Base-by-base conservation (phyloP, 306 rosid genomes). In the Cucurbita ficifolia region DNA sequence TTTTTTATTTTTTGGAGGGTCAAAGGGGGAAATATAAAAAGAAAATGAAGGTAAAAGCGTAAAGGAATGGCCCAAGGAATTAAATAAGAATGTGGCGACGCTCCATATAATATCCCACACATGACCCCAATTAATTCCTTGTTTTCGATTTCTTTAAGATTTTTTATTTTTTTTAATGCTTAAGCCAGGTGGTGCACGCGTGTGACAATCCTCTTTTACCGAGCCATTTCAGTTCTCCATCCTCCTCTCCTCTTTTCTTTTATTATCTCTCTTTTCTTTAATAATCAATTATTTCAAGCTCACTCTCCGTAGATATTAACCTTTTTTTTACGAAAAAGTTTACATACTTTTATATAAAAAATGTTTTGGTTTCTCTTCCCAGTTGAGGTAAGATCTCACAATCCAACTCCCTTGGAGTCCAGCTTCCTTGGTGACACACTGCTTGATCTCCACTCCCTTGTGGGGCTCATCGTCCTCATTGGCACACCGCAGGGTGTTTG, bases 81-180 rank as follows among this genome's bases (percentile, higher is more conserved):
- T 68, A 19, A 22, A 68, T 12, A 45, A 43, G 10, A 43, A 67
- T 43, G 3, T 45, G n/a, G 38, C 12, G 52, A 67, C 45, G 12
- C 39, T 45, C 55, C 19, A 22, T 45, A 67, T 45, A 45, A 51
- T 67, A 67, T 67, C 40, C 40, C 73, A 67, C 73, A 68, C 55
- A 68, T 68, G 73, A 11, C 51, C 49, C 73, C 73, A 22, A 65
- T 63, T 63, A 42, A 61, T 61, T 61, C 69, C 69, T 61, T 6
- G 69, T 61, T 61, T 61, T 17, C 48, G 6, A 61, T 61, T 61
- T 61, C 3, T 13, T 61, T 35, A 61, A 61, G 48, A 61, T 6
- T 35, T 61, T 61, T 36, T 16, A 14, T 61, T 11, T 4, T 4
- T 50, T 0, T 9, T 18, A 21, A 40, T 40, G 10, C 1, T 64